Evolutionary conservation across 1,284 basidiomycete genomes (phyloP), one percentile per base, ranked within the genome.

Genomic region (Tylopilus orsonianus): DNA sequence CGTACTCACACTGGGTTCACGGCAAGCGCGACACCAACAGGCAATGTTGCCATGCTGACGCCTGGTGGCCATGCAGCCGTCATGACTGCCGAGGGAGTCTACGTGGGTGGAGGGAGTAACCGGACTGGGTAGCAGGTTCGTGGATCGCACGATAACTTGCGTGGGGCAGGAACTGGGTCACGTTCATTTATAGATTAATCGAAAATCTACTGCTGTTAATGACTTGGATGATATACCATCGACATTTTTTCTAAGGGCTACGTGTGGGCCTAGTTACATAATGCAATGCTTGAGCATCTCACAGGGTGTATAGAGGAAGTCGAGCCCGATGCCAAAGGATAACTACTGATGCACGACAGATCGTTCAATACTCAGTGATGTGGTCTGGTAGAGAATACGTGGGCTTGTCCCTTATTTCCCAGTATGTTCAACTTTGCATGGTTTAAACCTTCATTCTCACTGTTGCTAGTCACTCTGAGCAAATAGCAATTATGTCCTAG

Each of bases 1-100:
- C 62, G 69, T 4, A 69, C 66, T 4, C 56, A 66, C 3, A 50
- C 62, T 2, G 66, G 62, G 3, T 64, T 64, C 34, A 53, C 61
- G 1, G 54, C 62, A 7, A 64, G 56, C 12, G 59, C 61, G 0
- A 45, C 57, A 3, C 50, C 63, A 5, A 41, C 49, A 2, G 64
- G 62, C 1, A 68, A 67, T 33, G 57, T 64, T 14, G 62, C 62
- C 12, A 64, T 64, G 66, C 24, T 68, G 27, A 64, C 62, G 0
- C 66, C 62, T 1, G 62, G 62, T 5, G 66, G 62, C 0, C 59
- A 68, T 26, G 56, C 63, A 0, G 62, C 66, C 3, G 43, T 64
- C 23, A 62, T 68, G 62, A 64, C 62, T 1, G 51, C 63, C 7
- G 66, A 64, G 7, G 62, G 62, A 1, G 64, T 64, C 34, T 64